Conservation (phyloP, 2,329 filamentous ascomycete species). For the Fusarium sp. region DNA sequence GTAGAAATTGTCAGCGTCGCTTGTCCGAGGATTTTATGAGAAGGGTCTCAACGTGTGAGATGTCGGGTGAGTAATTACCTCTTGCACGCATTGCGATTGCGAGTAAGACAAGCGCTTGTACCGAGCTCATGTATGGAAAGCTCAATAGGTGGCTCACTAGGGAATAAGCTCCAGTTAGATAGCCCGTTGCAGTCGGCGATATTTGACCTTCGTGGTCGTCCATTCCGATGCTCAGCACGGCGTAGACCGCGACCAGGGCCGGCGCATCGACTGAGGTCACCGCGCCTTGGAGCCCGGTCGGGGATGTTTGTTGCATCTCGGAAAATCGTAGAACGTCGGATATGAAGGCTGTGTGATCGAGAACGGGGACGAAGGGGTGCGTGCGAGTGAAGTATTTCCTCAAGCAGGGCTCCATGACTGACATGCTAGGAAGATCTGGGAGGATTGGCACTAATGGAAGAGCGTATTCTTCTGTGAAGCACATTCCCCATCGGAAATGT, state of each 20-base stretch:
- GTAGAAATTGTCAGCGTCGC: neutral
- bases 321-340: conserved; percentile 25
- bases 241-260: conserved; percentile 22
- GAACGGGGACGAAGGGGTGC: conserved; percentile 27
- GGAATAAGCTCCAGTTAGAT: conserved; percentile 29
- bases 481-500: conserved; percentile 37
- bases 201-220: conserved; percentile 23
- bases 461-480: conserved; percentile 31
- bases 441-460: conserved; percentile 21
- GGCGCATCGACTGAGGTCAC: conserved; percentile 22
- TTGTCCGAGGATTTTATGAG: neutral
- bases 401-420: conserved; percentile 31
- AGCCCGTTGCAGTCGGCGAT: conserved; percentile 16
- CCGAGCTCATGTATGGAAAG: conserved; percentile 31
- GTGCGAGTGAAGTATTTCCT: conserved; percentile 34
- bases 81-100: conserved; percentile 27
- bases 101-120: conserved; percentile 29
- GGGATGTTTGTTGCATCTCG: conserved; percentile 24
- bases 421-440: conserved; percentile 25
- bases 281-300: conserved; percentile 14
- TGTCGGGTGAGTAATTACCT: conserved; percentile 8
- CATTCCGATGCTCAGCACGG: conserved; percentile 27
- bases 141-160: conserved; percentile 29
- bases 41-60: neutral
- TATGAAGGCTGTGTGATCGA: conserved; percentile 28